Evolutionary conservation across 1,284 basidiomycete genomes (phyloP).

Genomic region (Leccinum fallax): DNA sequence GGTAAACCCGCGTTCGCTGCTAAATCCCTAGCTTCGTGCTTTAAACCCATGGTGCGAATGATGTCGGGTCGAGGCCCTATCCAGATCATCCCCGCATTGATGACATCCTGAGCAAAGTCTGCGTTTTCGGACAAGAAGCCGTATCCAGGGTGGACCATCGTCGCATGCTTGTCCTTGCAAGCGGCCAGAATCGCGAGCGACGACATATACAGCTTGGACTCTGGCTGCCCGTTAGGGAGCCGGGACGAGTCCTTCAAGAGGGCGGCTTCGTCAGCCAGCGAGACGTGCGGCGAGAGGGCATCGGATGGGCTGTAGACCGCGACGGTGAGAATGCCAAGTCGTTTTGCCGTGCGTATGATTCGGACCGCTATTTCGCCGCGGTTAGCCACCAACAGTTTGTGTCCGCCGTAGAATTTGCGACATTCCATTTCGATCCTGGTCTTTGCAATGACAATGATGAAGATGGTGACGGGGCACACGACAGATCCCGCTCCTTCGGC

Average conservation of each 20-base stretch:
- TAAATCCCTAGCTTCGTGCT: slow-evolving; percentile 59
- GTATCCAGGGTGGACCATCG: slow-evolving; percentile 68
- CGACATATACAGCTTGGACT: slow-evolving; percentile 49
- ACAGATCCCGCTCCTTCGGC: background rate
- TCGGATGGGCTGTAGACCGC: slow-evolving; percentile 58
- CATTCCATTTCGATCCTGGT: slow-evolving; percentile 15
- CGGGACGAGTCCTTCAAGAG: slow-evolving; percentile 34
- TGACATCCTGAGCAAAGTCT: slow-evolving; percentile 53
- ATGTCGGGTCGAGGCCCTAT: slow-evolving; percentile 59
- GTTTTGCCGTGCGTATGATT: slow-evolving; percentile 54
- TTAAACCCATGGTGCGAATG: slow-evolving; percentile 62
- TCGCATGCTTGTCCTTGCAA: slow-evolving; percentile 47
- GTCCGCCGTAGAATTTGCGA: slow-evolving; percentile 24
- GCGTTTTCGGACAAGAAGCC: slow-evolving; percentile 71
- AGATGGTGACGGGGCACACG: background rate
- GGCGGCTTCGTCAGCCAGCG: slow-evolving; percentile 51
- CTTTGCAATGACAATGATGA: background rate
- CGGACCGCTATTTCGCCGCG: slow-evolving; percentile 58
- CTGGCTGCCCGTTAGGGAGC: slow-evolving; percentile 23
- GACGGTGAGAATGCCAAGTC: slow-evolving; percentile 49
- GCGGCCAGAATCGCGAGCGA: slow-evolving; percentile 45
- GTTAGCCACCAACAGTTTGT: slow-evolving; percentile 51
- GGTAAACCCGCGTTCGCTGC: slow-evolving; percentile 53
- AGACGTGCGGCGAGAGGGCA: slow-evolving; percentile 54
- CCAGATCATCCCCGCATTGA: slow-evolving; percentile 56